Base-by-base conservation (phyloP, 306 rosid genomes). In the Quercus dentata region DNA sequence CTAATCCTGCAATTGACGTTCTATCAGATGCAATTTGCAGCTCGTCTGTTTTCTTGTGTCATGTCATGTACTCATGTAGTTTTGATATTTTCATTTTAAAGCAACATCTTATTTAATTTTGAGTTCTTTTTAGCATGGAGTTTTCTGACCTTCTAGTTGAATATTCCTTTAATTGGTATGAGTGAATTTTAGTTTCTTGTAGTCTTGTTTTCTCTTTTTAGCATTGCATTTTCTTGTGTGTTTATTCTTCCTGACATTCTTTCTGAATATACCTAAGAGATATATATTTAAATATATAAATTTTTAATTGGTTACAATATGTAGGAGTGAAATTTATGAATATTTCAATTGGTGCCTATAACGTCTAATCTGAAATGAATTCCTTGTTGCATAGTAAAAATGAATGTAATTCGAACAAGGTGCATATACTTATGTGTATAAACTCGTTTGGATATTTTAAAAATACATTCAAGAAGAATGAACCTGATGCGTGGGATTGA, bases 401-500 rank as follows among this genome's bases (percentile, higher is more conserved):
- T 8, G 2, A 46, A 12, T 67, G 72, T 67, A 18, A 9, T 67
- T 68, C 62, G 49, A 59, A 23, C 23, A 55, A 20, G 14, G 10
- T 67, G 70, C 46, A 28, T 28, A 33, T 68, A 3, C 38, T 73
- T 44, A 23, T 30, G 27, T 27, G 4, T 69, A 73, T 72, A 74
- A 78, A 69, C 99, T 74, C 97, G 98, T 44, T 87, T 77, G 21
- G 99, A 96, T 85, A 96, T 96, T 83, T 80, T 93, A 90, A 96
- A 96, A 85, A 93, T 96, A 35, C 99, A 96, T 88, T 96, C 99
- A 23, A 91, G 99, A 83, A 96, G 95, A 86, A 96, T 96, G 99
- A 96, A 96, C 83, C 83, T 96, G 72, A 96, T 96, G 99, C 97
- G 99, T 6, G 99, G 99, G 69, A 96, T 96, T 84, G 99, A 96